These are phyloP conservation scores for Cydonia oblonga DNA, from an alignment of 331 rosid species.

Conservation along the genomic window DNA sequence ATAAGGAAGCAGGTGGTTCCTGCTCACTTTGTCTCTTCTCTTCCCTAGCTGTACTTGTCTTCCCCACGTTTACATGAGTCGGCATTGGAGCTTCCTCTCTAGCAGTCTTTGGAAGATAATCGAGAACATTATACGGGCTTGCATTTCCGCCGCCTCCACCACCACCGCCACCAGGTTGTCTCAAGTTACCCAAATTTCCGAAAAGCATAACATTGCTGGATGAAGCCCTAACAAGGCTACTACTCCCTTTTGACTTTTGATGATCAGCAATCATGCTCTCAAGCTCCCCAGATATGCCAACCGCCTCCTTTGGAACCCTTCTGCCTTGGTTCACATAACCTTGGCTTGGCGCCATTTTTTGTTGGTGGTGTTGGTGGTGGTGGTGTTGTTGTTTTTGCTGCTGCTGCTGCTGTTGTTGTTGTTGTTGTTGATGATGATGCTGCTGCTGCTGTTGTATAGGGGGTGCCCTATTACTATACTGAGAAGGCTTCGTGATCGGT, in stretches of 20 bases:
- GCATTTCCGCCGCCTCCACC: constrained; percentile 18
- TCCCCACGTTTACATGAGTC: constrained; percentile 13
- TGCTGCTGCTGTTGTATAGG: constrained; percentile 2
- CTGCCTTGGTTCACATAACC: constrained; percentile 47
- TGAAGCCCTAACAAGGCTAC: constrained; percentile 56
- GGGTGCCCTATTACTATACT: constrained; percentile 13
- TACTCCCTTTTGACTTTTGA: constrained; percentile 40
- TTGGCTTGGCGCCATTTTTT: constrained; percentile 16
- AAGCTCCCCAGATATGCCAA: constrained; percentile 74
- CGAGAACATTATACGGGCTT: constrained; percentile 17
- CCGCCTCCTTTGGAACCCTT: constrained; percentile 56
- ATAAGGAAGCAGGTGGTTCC: constrained; percentile 26
- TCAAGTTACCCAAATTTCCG: constrained; percentile 61
- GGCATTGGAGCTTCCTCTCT: constrained; percentile 12
- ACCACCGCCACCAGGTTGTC: constrained; percentile 21
- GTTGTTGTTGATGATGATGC: not conserved
- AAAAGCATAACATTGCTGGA: constrained; percentile 72
- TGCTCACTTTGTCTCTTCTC: constrained; percentile 1
- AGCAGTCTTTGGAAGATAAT: constrained; percentile 25
- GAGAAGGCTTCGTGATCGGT: constrained; percentile 12
- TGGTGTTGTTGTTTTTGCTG: not conserved
- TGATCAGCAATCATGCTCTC: constrained; percentile 56
- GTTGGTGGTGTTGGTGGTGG: not conserved
- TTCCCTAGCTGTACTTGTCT: not conserved
- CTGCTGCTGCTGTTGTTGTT: not conserved